Percentiles rank a stretch among this genome's conserved stretches.
phyloP scores from a whole-genome alignment of 352 stramenopile genomes.

The Pythium brachiatum region DNA sequence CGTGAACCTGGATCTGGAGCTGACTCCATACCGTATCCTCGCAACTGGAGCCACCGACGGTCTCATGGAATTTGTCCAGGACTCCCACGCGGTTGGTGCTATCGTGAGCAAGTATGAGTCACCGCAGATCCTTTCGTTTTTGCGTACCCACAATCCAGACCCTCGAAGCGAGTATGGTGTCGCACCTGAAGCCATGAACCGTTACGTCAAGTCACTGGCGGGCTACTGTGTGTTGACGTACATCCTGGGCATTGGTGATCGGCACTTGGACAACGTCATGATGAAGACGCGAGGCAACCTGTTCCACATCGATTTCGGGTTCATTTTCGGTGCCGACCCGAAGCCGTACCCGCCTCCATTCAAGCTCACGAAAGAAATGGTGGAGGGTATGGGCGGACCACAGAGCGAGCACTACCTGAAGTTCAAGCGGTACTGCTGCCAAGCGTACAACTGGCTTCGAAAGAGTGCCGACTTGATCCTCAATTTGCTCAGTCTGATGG shows the following conservation, averaged over 20 bases:
- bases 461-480: constrained; percentile 98
- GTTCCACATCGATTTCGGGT: constrained; percentile 99
- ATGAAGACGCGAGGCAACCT: constrained; percentile 95
- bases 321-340: constrained; percentile 98
- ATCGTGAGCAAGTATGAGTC: constrained; percentile 94
- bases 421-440: constrained; percentile 93
- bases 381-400: constrained; percentile 95
- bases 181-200: constrained; percentile 90
- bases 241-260: constrained; percentile 98
- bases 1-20: constrained; percentile 97
- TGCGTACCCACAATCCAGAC: constrained; percentile 86
- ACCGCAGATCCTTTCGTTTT: constrained; percentile 90
- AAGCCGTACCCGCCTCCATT: constrained; percentile 99
- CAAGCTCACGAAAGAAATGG: constrained; percentile 97
- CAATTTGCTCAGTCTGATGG: constrained; percentile 98
- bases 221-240: constrained; percentile 99
- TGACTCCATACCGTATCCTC: constrained; percentile 95
- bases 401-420: constrained; percentile 90
- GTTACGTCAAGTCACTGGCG: constrained; percentile 97
- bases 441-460: constrained; percentile 93
- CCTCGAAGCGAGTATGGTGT: constrained; percentile 85
- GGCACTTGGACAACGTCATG: constrained; percentile 99
- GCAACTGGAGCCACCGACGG: constrained; percentile 89
- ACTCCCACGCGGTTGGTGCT: constrained; percentile 95
- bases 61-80: constrained; percentile 97